Evolutionary conservation across 1,284 basidiomycete genomes (phyloP), one percentile per base, ranked within the genome.

Genomic region (Moesziomyces globuligerus): DNA sequence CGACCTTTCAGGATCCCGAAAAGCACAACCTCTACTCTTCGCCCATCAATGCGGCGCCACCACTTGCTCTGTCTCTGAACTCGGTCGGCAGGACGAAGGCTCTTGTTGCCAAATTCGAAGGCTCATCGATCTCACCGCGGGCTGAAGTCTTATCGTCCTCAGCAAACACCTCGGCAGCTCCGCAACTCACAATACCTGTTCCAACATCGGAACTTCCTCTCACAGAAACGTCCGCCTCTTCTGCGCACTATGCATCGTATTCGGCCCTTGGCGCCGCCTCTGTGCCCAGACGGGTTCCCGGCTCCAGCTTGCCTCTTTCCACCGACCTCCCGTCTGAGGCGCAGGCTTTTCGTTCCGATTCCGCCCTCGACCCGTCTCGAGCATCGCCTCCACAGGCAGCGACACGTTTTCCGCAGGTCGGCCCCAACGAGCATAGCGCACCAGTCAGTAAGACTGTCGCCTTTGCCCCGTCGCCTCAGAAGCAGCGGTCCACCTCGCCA

Each of bases 401-500:
- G 5, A 23, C 9, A 20, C 32, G 53, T 2, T 56, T 47, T 37
- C 48, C 51, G 1, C 54, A 68, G 43, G 37, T 55, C 3, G 58
- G 57, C 53, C 32, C 25, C 1, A 43, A 53, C 4, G 59, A 42
- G 21, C 60, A 61, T 3, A 37, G 21, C 3, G 61, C 51, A 1
- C 43, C 49, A 10, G 56, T 25, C 21, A 43, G 34, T 37, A 78
- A 74, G 44, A 54, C 69, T 4, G 75, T 78, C 15, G 76, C 75
- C 7, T 78, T 78, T 32, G 76, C 76, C n/a, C 76, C 76, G 11
- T 78, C 76, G 4, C 76, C 76, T 21, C 74, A 75, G 40, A 78
- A 78, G 54, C 60, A 61, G 48, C 53, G 58, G 6, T 57, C 65
- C 21, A 46, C 37, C 0, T 59, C 50, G 29, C 58, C 69, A 3